These are phyloP conservation scores for Penicillium turbatum DNA, from an alignment of 495 filamentous ascomycete genomes.

Conservation along the genomic window DNA sequence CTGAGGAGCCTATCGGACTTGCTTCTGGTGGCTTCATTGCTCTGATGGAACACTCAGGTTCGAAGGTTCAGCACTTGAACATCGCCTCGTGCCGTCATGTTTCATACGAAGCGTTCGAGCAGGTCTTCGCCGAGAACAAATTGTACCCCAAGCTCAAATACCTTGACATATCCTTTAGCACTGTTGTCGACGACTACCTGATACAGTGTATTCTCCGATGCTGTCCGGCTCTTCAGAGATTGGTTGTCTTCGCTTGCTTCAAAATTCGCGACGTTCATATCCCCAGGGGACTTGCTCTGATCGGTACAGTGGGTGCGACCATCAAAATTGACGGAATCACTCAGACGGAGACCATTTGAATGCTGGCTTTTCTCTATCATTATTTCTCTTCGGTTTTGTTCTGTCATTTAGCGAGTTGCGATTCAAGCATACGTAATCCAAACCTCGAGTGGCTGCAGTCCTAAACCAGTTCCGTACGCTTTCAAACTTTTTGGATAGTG, in stretches of 20 bases:
- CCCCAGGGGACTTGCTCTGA: slow-evolving; percentile 67
- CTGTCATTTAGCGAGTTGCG: background rate
- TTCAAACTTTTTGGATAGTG: too few species aligned
- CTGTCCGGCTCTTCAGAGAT: slow-evolving; percentile 66
- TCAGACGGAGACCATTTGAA: slow-evolving; percentile 19
- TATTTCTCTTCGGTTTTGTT: too few species aligned
- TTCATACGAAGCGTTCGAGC: slow-evolving; percentile 58
- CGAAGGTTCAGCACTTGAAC: slow-evolving; percentile 57
- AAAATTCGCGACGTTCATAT: slow-evolving; percentile 64
- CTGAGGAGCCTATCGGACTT: slow-evolving; percentile 57
- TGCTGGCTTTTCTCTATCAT: too few species aligned
- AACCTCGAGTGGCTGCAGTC: too few species aligned
- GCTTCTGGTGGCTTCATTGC: slow-evolving; percentile 68
- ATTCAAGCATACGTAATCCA: too few species aligned
- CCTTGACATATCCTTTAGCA: slow-evolving; percentile 76
- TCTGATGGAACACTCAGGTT: slow-evolving; percentile 79
- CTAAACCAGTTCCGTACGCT: too few species aligned
- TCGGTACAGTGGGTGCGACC: slow-evolving; percentile 48
- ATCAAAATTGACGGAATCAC: slow-evolving; percentile 49
- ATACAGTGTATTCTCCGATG: slow-evolving; percentile 67
- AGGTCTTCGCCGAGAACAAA: slow-evolving; percentile 59
- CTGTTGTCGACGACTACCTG: slow-evolving; percentile 67
- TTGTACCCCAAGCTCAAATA: slow-evolving; percentile 61
- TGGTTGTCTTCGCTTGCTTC: slow-evolving; percentile 84
- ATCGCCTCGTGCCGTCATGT: slow-evolving; percentile 79